These are phyloP conservation scores for Suhomyces guaymorum DNA, from an alignment of 1,139 yeast species.

Conservation along the genomic window DNA sequence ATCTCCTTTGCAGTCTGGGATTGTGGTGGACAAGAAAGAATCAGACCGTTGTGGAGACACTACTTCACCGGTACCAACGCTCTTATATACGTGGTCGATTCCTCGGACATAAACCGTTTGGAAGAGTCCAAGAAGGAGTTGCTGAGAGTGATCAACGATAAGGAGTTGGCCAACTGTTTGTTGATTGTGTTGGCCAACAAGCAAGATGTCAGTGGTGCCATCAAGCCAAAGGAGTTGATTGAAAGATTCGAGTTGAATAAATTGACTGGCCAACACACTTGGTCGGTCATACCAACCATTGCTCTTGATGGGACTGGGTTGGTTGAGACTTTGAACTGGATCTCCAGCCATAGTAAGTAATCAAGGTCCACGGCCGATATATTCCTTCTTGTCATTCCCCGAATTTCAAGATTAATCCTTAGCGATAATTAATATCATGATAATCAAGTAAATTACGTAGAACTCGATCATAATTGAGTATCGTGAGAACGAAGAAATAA, in stretches of 20 bases:
- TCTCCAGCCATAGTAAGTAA: constrained; percentile 58
- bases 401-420: too few species aligned
- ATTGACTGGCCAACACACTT: constrained; percentile 58
- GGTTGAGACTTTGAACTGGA: constrained; percentile 75
- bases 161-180: constrained; percentile 78
- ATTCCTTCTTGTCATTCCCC: too few species aligned
- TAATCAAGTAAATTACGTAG: too few species aligned
- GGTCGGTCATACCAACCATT: constrained; percentile 77
- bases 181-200: constrained; percentile 87
- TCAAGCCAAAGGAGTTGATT: constrained; percentile 66
- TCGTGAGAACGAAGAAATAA: too few species aligned
- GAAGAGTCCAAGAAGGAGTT: constrained; percentile 80
- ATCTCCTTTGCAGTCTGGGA: constrained; percentile 95
- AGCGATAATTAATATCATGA: too few species aligned
- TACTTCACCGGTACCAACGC: constrained; percentile 94
- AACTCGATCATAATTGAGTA: too few species aligned
- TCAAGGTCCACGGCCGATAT: too few species aligned
- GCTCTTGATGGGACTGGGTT: constrained; percentile 77
- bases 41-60: constrained; percentile 92
- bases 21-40: constrained; percentile 93
- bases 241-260: constrained; percentile 56
- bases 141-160: constrained; percentile 71
- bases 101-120: constrained; percentile 69
- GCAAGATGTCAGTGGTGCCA: constrained; percentile 71
- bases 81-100: constrained; percentile 87